Conservation (phyloP, 1,284 basidiomycete species). For the Ceratorhiza oryzae-sativae region DNA sequence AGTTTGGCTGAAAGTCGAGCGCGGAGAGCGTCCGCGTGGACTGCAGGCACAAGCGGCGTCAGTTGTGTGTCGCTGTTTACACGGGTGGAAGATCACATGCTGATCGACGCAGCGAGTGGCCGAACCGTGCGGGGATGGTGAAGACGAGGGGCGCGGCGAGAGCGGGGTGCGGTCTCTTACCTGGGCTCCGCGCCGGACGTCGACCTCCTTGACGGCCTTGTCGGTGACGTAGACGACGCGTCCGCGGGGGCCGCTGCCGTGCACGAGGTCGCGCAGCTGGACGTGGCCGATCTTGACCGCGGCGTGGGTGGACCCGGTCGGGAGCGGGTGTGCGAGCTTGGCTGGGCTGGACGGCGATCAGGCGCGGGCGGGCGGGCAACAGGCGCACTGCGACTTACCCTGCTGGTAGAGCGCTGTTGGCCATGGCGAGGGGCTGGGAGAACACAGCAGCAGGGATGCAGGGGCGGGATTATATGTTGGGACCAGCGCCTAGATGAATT, state of each 20-base stretch:
- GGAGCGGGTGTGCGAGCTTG: conserved; percentile 31
- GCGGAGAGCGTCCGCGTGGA: conserved; percentile 32
- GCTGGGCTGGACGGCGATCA: neutral
- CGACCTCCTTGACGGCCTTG: conserved; percentile 28
- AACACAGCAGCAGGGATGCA: neutral
- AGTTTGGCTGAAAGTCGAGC: conserved; percentile 43
- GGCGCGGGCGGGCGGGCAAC: neutral
- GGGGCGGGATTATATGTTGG: neutral
- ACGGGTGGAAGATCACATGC: conserved; percentile 10
- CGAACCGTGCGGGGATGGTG: conserved; percentile 13
- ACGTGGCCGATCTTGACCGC: conserved; percentile 27
- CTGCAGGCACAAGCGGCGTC: conserved; percentile 12
- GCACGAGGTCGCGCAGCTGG: conserved; percentile 29
- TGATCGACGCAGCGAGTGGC: neutral
- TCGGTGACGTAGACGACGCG: conserved; percentile 33
- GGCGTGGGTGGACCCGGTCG: conserved; percentile 9
- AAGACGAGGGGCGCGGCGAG: neutral
- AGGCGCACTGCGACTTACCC: conserved; percentile 1
- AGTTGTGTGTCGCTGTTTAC: conserved; percentile 26
- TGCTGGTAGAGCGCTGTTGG: too few relatives aligned
- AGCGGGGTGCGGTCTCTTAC: neutral
- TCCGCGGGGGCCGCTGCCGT: conserved; percentile 24
- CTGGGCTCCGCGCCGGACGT: conserved; percentile 28
- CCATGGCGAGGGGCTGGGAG: neutral
- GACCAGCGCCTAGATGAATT: conserved; percentile 6